These are phyloP conservation scores for Plantago ovata DNA, from an alignment of 257 asterid species.

Conservation along the genomic window DNA sequence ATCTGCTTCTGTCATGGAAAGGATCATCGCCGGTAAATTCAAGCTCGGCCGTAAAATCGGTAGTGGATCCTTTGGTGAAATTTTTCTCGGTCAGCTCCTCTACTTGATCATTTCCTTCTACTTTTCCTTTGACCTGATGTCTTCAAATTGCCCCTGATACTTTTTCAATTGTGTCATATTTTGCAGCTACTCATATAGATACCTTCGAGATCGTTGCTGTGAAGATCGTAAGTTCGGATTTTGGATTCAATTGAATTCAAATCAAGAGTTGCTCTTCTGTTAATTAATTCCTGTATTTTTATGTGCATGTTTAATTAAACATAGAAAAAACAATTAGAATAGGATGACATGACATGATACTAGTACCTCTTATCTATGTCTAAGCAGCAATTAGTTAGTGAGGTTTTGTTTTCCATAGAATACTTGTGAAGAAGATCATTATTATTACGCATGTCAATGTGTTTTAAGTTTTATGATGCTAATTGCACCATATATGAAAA, in stretches of 20 bases:
- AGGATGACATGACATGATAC: neutral
- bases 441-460: too few species aligned
- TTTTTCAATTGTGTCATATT: constrained; percentile 14
- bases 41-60: constrained; percentile 98
- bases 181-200: constrained; percentile 89
- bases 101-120: neutral
- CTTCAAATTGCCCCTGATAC: neutral
- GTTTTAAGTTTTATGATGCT: too few species aligned
- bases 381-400: neutral
- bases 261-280: constrained; percentile 10
- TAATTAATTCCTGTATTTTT: constrained; percentile 9
- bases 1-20: constrained; percentile 61
- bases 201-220: constrained; percentile 89
- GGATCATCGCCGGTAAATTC: constrained; percentile 83
- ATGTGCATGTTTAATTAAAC: neutral
- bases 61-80: constrained; percentile 95
- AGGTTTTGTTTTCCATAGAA: neutral
- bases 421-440: neutral
- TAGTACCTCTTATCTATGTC: neutral
- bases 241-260: too few species aligned
- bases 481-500: too few species aligned
- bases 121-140: constrained; percentile 6
- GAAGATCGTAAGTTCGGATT: constrained; percentile 70
- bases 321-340: neutral
- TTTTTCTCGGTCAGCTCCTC: constrained; percentile 68